Conservation (phyloP, 305 asterid genomes). For the Caryopteris hybrid region DNA sequence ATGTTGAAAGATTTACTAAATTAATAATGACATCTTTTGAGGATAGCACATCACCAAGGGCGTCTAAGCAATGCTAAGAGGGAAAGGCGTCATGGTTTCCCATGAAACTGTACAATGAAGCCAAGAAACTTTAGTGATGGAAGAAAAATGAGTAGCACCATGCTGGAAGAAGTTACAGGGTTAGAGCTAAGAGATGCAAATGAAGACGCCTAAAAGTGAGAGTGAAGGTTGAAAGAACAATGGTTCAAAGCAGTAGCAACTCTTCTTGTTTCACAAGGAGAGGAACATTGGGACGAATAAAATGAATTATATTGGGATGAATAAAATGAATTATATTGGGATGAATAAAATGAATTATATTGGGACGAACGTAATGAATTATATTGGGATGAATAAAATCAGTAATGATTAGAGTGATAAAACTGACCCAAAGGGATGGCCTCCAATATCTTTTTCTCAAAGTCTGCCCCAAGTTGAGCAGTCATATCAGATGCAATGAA, state of each 20-base stretch:
- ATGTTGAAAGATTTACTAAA: background rate
- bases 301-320: background rate
- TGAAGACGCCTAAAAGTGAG: no score
- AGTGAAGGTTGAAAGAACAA: background rate
- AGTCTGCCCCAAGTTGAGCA: slow-evolving; percentile 69
- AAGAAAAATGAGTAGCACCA: background rate
- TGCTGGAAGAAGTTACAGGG: background rate
- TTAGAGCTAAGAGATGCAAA: background rate
- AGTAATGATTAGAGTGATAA: background rate
- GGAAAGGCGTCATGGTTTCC: background rate
- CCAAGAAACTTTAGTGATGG: background rate
- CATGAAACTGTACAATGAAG: background rate
- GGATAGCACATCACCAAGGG: background rate
- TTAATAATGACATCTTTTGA: background rate
- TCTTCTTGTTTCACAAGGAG: background rate
- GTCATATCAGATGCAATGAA: slow-evolving; percentile 96
- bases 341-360: background rate
- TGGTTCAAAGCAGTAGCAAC: background rate
- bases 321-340: background rate
- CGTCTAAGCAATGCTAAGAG: background rate
- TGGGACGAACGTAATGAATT: background rate
- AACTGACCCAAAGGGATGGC: slow-evolving; percentile 81
- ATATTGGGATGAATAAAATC: background rate
- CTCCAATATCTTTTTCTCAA: slow-evolving; percentile 77
- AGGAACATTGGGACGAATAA: background rate